Evolutionary conservation across 1,284 basidiomycete species (phyloP).

Genomic region (Phlebopus sp.): DNA sequence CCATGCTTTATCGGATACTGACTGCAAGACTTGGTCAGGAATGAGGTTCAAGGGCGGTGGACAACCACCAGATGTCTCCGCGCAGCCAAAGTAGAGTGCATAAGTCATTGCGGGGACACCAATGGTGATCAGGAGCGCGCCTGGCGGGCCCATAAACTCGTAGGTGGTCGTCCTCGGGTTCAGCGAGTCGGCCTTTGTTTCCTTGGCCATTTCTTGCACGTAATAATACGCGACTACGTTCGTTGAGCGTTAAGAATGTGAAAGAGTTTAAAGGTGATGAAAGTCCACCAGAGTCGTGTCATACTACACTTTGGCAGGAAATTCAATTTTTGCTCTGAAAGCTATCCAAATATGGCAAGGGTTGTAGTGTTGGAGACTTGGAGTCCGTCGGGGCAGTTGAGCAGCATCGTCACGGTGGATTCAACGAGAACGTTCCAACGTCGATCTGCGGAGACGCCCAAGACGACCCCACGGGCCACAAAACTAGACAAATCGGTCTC

Average conservation of each 20-base stretch:
- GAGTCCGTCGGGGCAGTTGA: too few relatives aligned
- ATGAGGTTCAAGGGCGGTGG: slow-evolving; percentile 52
- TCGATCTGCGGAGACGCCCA: too few relatives aligned
- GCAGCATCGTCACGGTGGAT: too few relatives aligned
- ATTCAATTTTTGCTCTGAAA: too few relatives aligned
- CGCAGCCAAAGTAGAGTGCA: slow-evolving; percentile 83
- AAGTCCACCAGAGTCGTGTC: not conserved
- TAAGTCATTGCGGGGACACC: slow-evolving; percentile 77
- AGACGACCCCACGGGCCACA: too few relatives aligned
- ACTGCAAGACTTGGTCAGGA: slow-evolving; percentile 42
- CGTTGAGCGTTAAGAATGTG: too few relatives aligned
- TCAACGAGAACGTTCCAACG: too few relatives aligned
- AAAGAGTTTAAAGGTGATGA: too few relatives aligned
- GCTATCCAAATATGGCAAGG: too few relatives aligned
- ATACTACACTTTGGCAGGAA: not conserved
- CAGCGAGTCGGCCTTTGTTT: slow-evolving; percentile 29
- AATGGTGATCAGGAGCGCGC: slow-evolving; percentile 72
- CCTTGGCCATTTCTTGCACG: slow-evolving; percentile 20
- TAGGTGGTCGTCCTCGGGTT: slow-evolving; percentile 70
- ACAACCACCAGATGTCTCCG: slow-evolving; percentile 75
- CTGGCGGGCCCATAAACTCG: slow-evolving; percentile 87
- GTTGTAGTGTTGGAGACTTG: too few relatives aligned
- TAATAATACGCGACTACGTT: not conserved
- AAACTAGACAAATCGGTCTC: too few relatives aligned
- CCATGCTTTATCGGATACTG: slow-evolving; percentile 54